Evolutionary conservation across 2,329 filamentous ascomycete species (phyloP), one percentile per base, ranked within the genome.

Genomic region (Alternaria solani): DNA sequence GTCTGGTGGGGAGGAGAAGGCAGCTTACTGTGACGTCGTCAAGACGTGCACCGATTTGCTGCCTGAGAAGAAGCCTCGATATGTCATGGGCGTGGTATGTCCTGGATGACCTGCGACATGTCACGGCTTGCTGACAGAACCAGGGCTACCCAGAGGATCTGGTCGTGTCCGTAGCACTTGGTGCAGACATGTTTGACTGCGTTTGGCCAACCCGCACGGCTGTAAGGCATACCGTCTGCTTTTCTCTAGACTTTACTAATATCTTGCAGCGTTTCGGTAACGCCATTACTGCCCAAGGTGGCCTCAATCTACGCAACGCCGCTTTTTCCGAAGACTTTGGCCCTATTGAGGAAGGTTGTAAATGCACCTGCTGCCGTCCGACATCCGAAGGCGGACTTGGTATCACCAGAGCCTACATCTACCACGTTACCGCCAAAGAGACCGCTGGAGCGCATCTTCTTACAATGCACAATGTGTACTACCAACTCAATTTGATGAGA

Each of bases 121-220:
- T 20, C 14, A 25, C 30, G 11, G 9, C 30, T 16, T 51, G 42
- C 63, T 70, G n/a, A 77, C 75, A 49, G 68, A 55, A 12, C 26
- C 54, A 87, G 85, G 93, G 95, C 12, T 99, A 97, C 78, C 95
- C 95, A 1, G 95, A 98, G 81, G 95, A 99, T 74, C 84, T 99
- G 57, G 87, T 99, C 2, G 94, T 99, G 39, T 96, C 93, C 54
- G 89, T 97, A 4, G 95, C 95, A 1, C 85, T 99, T 0, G 95
- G 95, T 4, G 95, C 95, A 49, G 95, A 99, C 80, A 99, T 99
- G 95, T 99, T 99, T 76, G 95, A 99, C 80, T 99, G 96, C 75
- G 95, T 99, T 7, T 99, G 95, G 95, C 96, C 95, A 1, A 98
- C 95, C 5, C 86, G 95, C 55, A 99, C 95, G 36, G 95, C 95